Conservation (phyloP, 306 rosid genomes). For the Cicer pinnatifidum region DNA sequence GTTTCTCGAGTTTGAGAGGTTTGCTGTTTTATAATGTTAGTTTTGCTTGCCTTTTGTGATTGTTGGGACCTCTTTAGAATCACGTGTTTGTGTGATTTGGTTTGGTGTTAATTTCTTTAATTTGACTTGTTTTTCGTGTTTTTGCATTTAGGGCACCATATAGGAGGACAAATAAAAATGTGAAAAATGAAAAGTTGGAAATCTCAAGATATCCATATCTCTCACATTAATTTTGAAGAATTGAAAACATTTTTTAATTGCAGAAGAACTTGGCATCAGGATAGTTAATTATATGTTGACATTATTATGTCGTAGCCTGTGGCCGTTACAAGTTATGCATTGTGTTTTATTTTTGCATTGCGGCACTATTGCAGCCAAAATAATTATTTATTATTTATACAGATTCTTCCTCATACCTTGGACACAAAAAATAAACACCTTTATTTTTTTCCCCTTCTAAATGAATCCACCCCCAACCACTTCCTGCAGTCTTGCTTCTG, state of each 20-base stretch:
- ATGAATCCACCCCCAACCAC: background rate
- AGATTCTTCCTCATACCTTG: background rate
- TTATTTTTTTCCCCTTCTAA: background rate
- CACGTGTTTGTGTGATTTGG: background rate
- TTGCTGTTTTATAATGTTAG: slow-evolving; percentile 18
- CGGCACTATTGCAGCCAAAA: background rate
- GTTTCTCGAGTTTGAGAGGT: slow-evolving; percentile 26
- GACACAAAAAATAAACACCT: background rate
- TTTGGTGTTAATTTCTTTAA: background rate
- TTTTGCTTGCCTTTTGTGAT: background rate
- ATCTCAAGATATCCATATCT: background rate
- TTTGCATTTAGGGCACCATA: background rate
- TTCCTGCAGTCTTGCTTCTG: background rate
- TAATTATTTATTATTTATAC: background rate
- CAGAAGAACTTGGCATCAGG: background rate
- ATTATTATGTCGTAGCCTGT: background rate
- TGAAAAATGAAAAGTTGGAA: background rate
- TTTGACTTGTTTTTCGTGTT: background rate
- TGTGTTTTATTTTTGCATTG: background rate
- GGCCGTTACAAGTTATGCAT: background rate
- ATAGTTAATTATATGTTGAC: background rate
- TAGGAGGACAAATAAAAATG: background rate
- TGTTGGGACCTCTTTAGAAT: slow-evolving; percentile 7
- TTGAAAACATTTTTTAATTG: background rate
- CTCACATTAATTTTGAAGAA: background rate